phyloP scores from a whole-genome alignment of 2,329 filamentous ascomycete genomes.

The Trichoderma simmonsii region DNA sequence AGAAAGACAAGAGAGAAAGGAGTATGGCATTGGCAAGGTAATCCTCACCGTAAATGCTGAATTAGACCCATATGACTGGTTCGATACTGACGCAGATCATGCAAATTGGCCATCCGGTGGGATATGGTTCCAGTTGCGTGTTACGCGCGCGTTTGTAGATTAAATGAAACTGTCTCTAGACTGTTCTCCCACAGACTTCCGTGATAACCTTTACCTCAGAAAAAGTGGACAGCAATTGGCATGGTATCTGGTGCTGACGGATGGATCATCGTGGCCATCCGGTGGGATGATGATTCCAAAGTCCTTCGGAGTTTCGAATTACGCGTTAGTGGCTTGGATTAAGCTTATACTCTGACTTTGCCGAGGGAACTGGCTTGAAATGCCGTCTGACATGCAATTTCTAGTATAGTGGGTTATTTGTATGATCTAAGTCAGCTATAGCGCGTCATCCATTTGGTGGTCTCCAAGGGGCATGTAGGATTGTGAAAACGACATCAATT shows the following conservation, averaged over 20 bases:
- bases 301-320: not conserved
- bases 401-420: not conserved
- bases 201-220: not conserved
- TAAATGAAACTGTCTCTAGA: not conserved
- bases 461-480: not conserved
- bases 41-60: not conserved
- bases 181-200: not conserved
- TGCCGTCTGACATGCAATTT: not conserved
- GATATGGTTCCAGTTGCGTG: not conserved
- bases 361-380: not conserved
- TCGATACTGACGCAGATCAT: not conserved
- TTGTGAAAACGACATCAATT: not conserved
- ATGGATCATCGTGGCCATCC: not conserved
- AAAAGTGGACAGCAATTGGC: not conserved
- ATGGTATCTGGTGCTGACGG: not conserved
- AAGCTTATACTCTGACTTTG: not conserved
- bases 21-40: not conserved
- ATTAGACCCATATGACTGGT: not conserved
- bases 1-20: not conserved
- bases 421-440: not conserved
- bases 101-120: not conserved
- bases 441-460: not conserved
- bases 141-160: not conserved
- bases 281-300: not conserved
- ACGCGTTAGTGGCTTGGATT: not conserved